phyloP scores from a whole-genome alignment of 75 land plant species.

The Adiantum capillusveneris region DNA sequence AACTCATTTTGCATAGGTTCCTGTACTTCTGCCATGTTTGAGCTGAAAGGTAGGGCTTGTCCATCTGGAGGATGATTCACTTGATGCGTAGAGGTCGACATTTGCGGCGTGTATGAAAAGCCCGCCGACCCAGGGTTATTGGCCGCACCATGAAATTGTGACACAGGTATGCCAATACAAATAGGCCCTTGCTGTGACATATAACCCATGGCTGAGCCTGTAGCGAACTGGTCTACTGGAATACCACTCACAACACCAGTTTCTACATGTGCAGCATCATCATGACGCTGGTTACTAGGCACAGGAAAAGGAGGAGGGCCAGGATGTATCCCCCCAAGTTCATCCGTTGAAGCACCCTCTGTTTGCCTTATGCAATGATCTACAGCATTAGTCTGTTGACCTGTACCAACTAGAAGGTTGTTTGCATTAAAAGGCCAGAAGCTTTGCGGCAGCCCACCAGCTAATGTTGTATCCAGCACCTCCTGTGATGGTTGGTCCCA shows the following conservation, averaged over 20 bases:
- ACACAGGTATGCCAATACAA: conserved; percentile 4
- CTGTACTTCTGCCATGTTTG: too few species aligned
- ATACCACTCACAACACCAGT: conserved; percentile 4
- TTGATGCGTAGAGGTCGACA: neutral
- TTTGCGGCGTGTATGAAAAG: too few species aligned
- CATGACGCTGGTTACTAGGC: neutral
- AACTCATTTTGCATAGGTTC: too few species aligned
- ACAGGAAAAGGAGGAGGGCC: neutral
- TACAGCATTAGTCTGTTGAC: neutral
- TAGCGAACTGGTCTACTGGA: neutral
- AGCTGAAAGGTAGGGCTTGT: too few species aligned
- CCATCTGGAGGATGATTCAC: neutral
- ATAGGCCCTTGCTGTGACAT: conserved; percentile 1
- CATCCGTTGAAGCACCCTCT: neutral
- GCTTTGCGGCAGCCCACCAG: conserved; percentile 7
- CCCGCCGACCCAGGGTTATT: too few species aligned
- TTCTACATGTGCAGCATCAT: neutral
- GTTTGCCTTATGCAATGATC: neutral
- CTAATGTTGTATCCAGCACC: conserved; percentile 3
- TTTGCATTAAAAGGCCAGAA: conserved; percentile 9
- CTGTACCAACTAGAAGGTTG: neutral
- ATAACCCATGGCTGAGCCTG: neutral
- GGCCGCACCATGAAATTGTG: conserved; percentile 7
- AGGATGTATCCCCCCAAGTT: neutral
- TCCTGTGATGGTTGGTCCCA: conserved; percentile 22